These are phyloP conservation scores for Xylaria grammica DNA, from an alignment of 495 filamentous ascomycete genomes.

Conservation along the genomic window DNA sequence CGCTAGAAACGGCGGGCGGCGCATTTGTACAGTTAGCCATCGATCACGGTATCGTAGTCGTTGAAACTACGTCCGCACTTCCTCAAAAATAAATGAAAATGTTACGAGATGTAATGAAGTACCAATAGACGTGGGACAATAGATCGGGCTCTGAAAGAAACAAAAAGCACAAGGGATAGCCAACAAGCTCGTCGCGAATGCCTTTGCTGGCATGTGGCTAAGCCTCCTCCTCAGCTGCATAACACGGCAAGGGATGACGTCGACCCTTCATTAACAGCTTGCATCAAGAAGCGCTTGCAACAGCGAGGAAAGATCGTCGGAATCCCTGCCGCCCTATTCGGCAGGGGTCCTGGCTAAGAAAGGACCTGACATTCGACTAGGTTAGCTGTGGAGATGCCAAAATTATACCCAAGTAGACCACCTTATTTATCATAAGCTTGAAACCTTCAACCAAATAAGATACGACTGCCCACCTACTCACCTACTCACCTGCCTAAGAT, in stretches of 20 bases:
- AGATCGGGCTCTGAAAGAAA: background rate
- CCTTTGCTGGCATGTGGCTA: background rate
- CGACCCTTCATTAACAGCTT: constrained; percentile 2
- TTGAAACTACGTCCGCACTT: background rate
- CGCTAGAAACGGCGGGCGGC: constrained; percentile 50
- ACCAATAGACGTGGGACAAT: background rate
- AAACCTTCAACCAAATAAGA: background rate
- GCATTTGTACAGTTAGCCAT: constrained; percentile 51
- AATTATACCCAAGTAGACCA: background rate
- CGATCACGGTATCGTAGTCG: background rate
- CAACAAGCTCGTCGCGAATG: background rate
- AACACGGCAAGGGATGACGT: constrained; percentile 8
- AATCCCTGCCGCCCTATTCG: constrained; percentile 6
- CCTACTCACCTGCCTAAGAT: background rate
- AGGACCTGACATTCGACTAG: background rate
- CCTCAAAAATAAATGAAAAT: background rate
- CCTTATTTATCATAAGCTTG: background rate
- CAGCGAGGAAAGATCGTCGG: background rate
- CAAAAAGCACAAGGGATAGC: background rate
- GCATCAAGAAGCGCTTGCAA: background rate
- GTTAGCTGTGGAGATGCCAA: background rate
- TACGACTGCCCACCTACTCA: too few species aligned
- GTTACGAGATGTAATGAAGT: background rate
- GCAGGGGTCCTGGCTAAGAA: background rate
- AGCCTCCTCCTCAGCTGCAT: constrained; percentile 1